A percentile compares a stretch with the other conserved stretches of the same genome.
Evolutionary conservation across 208 protist genomes (phyloP).

Genomic region (Trypanosoma congolense): DNA sequence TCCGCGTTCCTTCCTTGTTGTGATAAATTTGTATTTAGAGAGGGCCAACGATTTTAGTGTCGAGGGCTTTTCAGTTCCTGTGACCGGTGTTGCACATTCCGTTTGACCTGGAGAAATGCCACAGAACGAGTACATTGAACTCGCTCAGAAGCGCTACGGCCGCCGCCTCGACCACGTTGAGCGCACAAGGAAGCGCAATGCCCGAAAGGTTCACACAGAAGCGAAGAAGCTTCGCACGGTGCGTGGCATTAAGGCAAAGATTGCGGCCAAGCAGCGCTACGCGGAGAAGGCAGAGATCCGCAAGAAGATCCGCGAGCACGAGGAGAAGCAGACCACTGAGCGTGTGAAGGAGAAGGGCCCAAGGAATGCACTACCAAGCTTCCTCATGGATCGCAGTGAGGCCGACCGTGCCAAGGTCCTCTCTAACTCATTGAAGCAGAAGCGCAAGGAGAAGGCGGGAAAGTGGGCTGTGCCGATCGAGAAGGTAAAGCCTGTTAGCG

Average conservation of each 20-base stretch:
- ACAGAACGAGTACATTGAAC: conserved; percentile 99
- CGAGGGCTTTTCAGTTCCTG: neutral
- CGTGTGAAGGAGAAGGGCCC: conserved; percentile 93
- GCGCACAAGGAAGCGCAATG: conserved; percentile 97
- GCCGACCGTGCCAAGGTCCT: conserved; percentile 97
- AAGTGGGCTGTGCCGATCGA: conserved; percentile 99
- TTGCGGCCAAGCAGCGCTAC: conserved; percentile 97
- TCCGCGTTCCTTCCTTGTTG: too few relatives aligned
- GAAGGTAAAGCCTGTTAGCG: conserved; percentile 97
- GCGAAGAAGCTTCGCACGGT: conserved; percentile 94
- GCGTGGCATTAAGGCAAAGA: conserved; percentile 98
- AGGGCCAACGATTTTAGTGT: neutral
- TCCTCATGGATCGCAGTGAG: conserved; percentile 98
- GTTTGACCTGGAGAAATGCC: conserved; percentile 69
- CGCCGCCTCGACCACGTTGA: conserved; percentile 97
- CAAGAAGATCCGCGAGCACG: conserved; percentile 98
- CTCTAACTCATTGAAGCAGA: conserved; percentile 99
- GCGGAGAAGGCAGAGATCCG: conserved; percentile 99
- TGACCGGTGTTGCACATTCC: neutral
- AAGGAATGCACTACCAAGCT: conserved; percentile 98
- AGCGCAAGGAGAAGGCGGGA: conserved; percentile 99
- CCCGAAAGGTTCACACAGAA: conserved; percentile 93
- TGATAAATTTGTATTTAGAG: too few relatives aligned
- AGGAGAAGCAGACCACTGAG: conserved; percentile 92
- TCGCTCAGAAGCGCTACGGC: conserved; percentile 97